These are phyloP conservation scores for Ceratocystis albifundus DNA, from an alignment of 2,329 filamentous ascomycete genomes.

Conservation along the genomic window DNA sequence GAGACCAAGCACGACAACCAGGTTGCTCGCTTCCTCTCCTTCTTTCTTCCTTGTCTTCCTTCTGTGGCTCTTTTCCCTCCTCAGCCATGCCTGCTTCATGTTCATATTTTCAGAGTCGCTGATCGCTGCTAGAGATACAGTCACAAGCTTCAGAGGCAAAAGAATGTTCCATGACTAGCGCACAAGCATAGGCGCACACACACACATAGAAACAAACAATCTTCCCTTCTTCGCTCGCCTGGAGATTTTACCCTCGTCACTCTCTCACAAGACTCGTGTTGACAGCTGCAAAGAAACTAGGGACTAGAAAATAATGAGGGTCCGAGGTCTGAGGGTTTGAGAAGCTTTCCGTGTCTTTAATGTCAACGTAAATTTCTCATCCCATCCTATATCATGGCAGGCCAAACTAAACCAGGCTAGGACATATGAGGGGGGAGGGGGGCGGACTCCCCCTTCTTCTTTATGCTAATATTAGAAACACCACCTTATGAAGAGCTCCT, in stretches of 20 bases:
- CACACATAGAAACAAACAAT: neutral
- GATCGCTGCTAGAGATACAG: neutral
- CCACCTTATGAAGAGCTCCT: too few relatives aligned
- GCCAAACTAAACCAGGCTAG: neutral
- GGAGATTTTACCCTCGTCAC: neutral
- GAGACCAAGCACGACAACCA: neutral
- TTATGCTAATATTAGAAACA: constrained; percentile 2
- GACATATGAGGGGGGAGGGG: neutral
- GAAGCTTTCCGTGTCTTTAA: neutral
- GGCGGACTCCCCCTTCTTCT: neutral
- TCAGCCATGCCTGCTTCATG: neutral
- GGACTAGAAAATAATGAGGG: neutral
- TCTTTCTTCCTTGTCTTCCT: neutral
- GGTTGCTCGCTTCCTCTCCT: neutral
- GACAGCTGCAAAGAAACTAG: too few relatives aligned
- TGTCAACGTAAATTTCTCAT: constrained; percentile 2
- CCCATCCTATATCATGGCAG: neutral
- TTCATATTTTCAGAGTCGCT: neutral
- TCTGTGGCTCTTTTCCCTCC: neutral
- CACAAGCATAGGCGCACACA: neutral
- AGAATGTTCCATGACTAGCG: neutral
- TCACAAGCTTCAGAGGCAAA: neutral
- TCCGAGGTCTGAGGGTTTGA: too few relatives aligned
- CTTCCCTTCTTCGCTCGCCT: neutral
- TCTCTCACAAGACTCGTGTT: neutral